These are phyloP conservation scores for Leucocoprinus sp. DNA, from an alignment of 768 basidiomycete genomes.

Conservation along the genomic window DNA sequence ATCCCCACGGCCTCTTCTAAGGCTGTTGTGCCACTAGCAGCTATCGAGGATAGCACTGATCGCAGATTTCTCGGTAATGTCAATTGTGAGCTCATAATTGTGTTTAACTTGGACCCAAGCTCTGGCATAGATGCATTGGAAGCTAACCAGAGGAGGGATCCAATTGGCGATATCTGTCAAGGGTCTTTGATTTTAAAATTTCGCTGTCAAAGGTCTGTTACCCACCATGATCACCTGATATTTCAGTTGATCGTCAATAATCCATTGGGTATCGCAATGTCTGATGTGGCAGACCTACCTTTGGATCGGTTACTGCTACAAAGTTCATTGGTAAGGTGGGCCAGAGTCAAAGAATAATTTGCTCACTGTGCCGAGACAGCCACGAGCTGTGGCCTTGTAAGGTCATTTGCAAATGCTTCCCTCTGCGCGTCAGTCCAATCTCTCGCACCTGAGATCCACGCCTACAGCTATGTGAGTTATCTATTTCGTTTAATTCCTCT, in stretches of 20 bases:
- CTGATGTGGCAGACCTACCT: slow-evolving; percentile 20
- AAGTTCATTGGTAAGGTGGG: not conserved
- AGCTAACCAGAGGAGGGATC: slow-evolving; percentile 41
- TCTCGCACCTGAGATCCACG: slow-evolving; percentile 49
- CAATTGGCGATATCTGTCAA: slow-evolving; percentile 38
- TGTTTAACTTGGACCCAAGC: slow-evolving; percentile 50
- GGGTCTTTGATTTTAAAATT: not conserved
- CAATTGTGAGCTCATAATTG: slow-evolving; percentile 39
- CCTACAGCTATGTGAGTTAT: slow-evolving; percentile 19
- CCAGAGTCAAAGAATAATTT: not conserved
- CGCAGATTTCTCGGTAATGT: slow-evolving; percentile 43
- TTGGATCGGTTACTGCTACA: slow-evolving; percentile 38
- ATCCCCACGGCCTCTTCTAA: too few relatives aligned
- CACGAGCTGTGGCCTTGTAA: slow-evolving; percentile 45
- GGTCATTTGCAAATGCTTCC: slow-evolving; percentile 46
- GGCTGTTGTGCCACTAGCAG: slow-evolving; percentile 23
- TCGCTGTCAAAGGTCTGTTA: not conserved
- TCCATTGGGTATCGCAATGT: not conserved
- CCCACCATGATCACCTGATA: slow-evolving; percentile 34
- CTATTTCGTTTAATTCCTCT: not conserved
- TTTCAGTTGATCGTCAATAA: not conserved
- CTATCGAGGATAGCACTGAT: slow-evolving; percentile 29
- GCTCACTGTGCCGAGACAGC: slow-evolving; percentile 36
- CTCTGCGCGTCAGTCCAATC: slow-evolving; percentile 42
- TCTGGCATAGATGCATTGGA: slow-evolving; percentile 42